A percentile compares a stretch with the other conserved stretches of the same genome.
phyloP scores from a whole-genome alignment of 129 eudicot species.

The Flaveria sonorensis region DNA sequence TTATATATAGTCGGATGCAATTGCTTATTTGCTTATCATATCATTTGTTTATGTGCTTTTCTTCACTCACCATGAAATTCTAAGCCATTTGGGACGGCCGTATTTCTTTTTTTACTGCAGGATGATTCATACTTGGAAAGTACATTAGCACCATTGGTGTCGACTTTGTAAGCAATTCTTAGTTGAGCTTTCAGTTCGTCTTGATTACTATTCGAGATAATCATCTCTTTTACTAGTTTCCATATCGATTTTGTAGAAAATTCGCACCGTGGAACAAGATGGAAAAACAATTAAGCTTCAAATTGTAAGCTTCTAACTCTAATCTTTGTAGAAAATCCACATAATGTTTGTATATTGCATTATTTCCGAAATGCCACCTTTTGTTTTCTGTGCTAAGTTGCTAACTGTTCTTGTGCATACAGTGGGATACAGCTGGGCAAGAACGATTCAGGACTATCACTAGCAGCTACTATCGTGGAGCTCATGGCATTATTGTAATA shows the following conservation, averaged over 20 bases:
- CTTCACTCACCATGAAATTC: neutral
- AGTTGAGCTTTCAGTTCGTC: conserved; percentile 10
- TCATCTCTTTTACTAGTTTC: conserved; percentile 1
- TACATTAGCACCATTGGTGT: conserved; percentile 98
- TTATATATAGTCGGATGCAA: neutral
- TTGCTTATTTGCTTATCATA: neutral
- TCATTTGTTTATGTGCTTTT: conserved; percentile 2
- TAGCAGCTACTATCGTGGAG: conserved; percentile 98
- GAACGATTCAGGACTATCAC: conserved; percentile 97
- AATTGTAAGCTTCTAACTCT: conserved; percentile 64
- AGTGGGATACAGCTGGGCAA: conserved; percentile 99
- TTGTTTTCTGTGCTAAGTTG: neutral
- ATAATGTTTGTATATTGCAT: neutral
- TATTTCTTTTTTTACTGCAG: conserved; percentile 40
- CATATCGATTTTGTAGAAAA: conserved; percentile 57
- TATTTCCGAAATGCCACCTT: neutral
- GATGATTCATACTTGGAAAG: conserved; percentile 97
- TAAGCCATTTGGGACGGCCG: neutral
- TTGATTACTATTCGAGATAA: neutral
- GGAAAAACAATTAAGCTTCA: conserved; percentile 95
- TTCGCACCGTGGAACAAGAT: conserved; percentile 98
- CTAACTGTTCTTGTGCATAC: conserved; percentile 24
- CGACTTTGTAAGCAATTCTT: conserved; percentile 75
- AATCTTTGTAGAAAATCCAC: conserved; percentile 4
- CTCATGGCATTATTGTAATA: conserved; percentile 91